phyloP scores from a whole-genome alignment of 2,329 filamentous ascomycete genomes.

The Aspergillus amoenus region DNA sequence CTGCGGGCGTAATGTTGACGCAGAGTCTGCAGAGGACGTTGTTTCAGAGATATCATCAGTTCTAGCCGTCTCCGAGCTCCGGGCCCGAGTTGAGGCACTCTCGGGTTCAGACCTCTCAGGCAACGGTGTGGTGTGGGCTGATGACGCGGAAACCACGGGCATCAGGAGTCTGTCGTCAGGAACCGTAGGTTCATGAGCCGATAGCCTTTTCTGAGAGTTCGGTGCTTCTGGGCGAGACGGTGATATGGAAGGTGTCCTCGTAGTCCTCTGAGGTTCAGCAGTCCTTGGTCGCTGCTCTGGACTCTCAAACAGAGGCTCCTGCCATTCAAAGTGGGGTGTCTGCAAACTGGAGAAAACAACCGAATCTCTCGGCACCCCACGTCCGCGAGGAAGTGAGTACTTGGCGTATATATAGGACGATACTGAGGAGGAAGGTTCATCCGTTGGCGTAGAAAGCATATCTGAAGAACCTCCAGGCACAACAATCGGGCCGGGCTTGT shows the following conservation, averaged over 20 bases:
- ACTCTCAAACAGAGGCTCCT: conserved; percentile 53
- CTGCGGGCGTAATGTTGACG: conserved; percentile 59
- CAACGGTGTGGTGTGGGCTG: neutral
- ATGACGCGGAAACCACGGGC: conserved; percentile 2
- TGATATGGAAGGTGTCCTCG: conserved; percentile 35
- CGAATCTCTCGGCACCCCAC: conserved; percentile 70
- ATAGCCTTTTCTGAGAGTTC: conserved; percentile 28
- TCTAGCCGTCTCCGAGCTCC: conserved; percentile 14
- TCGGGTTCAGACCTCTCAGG: conserved; percentile 4
- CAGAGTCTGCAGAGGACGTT: conserved; percentile 59
- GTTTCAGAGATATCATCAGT: conserved; percentile 41
- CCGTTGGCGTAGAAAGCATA: conserved; percentile 17
- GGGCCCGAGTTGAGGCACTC: conserved; percentile 8
- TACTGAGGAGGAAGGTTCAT: conserved; percentile 48
- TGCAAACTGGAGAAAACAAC: conserved; percentile 57
- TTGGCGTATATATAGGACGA: conserved; percentile 85
- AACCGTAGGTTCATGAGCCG: conserved; percentile 28
- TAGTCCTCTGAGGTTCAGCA: conserved; percentile 21
- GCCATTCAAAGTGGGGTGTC: conserved; percentile 62
- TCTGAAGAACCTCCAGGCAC: conserved; percentile 25
- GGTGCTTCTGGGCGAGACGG: conserved; percentile 19
- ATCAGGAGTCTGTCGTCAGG: conserved; percentile 18
- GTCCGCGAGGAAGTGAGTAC: conserved; percentile 79
- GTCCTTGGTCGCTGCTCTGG: conserved; percentile 36
- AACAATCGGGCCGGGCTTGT: conserved; percentile 35